phyloP scores from a whole-genome alignment of 257 asterid species.

The Ophiorrhiza pumila region DNA sequence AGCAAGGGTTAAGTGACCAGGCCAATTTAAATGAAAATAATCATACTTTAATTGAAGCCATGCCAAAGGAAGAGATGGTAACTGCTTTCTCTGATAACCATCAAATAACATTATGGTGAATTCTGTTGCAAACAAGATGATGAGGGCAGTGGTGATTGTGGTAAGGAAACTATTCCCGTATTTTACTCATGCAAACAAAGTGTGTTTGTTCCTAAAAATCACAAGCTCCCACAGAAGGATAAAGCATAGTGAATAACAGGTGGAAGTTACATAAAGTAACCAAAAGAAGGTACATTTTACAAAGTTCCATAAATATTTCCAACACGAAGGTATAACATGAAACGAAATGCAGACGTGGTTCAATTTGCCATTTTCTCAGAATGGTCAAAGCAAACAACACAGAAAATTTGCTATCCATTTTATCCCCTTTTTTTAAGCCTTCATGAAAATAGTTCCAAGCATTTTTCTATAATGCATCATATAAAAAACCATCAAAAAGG shows the following conservation, averaged over 20 bases:
- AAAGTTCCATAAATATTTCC: background rate
- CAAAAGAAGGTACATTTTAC: background rate
- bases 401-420: background rate
- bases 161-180: background rate
- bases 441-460: background rate
- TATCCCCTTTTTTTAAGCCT: background rate
- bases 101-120: background rate
- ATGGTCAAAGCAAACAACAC: background rate
- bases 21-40: background rate
- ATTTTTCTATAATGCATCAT: background rate
- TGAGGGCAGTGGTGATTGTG: background rate
- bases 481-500: background rate
- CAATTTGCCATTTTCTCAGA: background rate
- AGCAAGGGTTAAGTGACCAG: background rate
- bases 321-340: background rate
- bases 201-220: background rate
- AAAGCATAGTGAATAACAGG: background rate
- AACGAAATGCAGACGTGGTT: background rate
- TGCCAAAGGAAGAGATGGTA: background rate
- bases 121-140: background rate
- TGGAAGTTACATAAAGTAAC: background rate
- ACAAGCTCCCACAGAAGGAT: background rate
- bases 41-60: background rate
- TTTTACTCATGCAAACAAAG: background rate
- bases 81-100: too few species aligned